These are phyloP conservation scores for Ambrosia trifida DNA, from an alignment of 129 eudicot genomes.

Conservation along the genomic window DNA sequence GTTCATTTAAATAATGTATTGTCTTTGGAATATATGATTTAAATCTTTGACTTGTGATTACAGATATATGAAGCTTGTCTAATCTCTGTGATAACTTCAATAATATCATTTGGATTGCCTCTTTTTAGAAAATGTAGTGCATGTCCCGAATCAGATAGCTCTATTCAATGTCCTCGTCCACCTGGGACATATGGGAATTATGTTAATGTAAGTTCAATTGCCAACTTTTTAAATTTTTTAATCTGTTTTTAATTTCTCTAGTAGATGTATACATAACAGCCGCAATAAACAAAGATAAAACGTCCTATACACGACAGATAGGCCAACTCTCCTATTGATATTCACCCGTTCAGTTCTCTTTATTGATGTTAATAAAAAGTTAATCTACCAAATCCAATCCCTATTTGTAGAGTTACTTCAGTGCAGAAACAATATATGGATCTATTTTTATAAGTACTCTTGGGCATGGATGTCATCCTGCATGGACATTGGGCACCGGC, in stretches of 20 bases:
- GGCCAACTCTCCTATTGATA: not conserved
- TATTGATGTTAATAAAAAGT: not conserved
- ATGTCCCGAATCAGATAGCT: slow-evolving; percentile 70
- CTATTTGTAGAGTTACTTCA: slow-evolving; percentile 1
- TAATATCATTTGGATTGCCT: slow-evolving; percentile 92
- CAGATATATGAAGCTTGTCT: slow-evolving; percentile 93
- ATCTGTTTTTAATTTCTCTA: not conserved
- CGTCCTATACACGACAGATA: not conserved
- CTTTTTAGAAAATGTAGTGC: slow-evolving; percentile 89
- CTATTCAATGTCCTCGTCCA: slow-evolving; percentile 76
- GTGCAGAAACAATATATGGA: too few relatives aligned
- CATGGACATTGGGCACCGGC: too few relatives aligned
- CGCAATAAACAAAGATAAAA: slow-evolving; percentile 4
- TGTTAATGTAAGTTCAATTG: slow-evolving; percentile 74
- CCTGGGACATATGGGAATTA: slow-evolving; percentile 98
- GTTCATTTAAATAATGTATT: not conserved
- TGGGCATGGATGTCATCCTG: too few relatives aligned
- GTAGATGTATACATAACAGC: not conserved
- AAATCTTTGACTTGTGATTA: slow-evolving; percentile 13
- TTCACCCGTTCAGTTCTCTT: not conserved
- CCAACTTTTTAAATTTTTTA: not conserved
- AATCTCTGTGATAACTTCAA: slow-evolving; percentile 76
- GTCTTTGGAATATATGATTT: slow-evolving; percentile 10
- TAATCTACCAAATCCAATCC: not conserved
- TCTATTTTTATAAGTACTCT: too few relatives aligned